Conservation (phyloP, 2,329 filamentous ascomycete genomes). For the Botrytis paeoniae region DNA sequence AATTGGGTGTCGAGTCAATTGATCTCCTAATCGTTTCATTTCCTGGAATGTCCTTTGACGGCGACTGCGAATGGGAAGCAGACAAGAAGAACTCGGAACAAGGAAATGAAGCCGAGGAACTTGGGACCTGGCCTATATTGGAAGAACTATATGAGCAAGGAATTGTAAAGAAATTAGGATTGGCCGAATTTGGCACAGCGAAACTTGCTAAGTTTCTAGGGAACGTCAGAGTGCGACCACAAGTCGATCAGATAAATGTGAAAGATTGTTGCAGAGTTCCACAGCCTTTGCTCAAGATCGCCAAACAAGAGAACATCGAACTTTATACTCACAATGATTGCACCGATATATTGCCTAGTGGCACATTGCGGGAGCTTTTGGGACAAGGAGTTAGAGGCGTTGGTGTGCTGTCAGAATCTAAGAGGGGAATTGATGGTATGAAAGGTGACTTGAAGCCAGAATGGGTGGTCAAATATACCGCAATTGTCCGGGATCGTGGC, state of each 20-base stretch:
- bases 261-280: slow-evolving; percentile 95
- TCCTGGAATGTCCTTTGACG: slow-evolving; percentile 89
- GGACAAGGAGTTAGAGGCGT: slow-evolving; percentile 70
- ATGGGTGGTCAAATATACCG: slow-evolving; percentile 97
- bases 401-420: slow-evolving; percentile 62
- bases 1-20: slow-evolving; percentile 71
- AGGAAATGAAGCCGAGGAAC: slow-evolving; percentile 64
- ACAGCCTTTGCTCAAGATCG: slow-evolving; percentile 77
- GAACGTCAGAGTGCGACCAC: slow-evolving; percentile 67
- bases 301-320: slow-evolving; percentile 80
- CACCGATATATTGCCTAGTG: slow-evolving; percentile 82
- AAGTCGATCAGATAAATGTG: slow-evolving; percentile 93
- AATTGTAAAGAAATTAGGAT: slow-evolving; percentile 70
- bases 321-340: slow-evolving; percentile 92
- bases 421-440: slow-evolving; percentile 53
- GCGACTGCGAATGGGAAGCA: slow-evolving; percentile 79
- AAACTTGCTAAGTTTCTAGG: slow-evolving; percentile 76
- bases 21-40: slow-evolving; percentile 92
- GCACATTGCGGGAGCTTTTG: slow-evolving; percentile 80
- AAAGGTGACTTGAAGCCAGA: slow-evolving; percentile 77
- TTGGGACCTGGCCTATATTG: slow-evolving; percentile 67
- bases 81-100: slow-evolving; percentile 59
- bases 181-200: slow-evolving; percentile 87
- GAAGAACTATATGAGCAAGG: slow-evolving; percentile 72
- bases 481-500: slow-evolving; percentile 86